Base-by-base conservation (phyloP, 768 basidiomycete genomes). In the Chalciporus pseudorubinellus region DNA sequence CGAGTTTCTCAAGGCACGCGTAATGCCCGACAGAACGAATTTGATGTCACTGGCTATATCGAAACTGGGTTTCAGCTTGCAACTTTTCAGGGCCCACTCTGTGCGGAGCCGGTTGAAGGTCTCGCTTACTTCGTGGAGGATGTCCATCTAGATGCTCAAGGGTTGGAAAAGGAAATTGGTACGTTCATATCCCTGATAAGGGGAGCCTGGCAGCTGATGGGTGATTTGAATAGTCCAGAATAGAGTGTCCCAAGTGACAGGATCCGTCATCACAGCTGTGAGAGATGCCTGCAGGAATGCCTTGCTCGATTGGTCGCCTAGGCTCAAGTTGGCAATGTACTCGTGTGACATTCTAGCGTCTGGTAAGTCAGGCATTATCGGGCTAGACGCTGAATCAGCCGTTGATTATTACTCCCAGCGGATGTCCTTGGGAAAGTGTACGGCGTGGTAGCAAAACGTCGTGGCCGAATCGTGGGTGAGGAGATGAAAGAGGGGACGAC, bases 401-500 rank as follows among this genome's bases (percentile, higher is more conserved):
- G 41, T 46, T 19, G 22, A 28, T 18, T 24, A 36, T 51, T 45
- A 20, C 36, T 41, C 44, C 45, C 61, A 95, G 95, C 92, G 64
- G 97, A 99, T 56, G 97, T 98, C 0, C 78, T 99, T 45, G 97
- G 97, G 3, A 98, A 95, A 67, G 94, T 98, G 1, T 98, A 98
- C 61, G 95, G 84, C 9, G 97, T 98, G 18, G 90, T 98, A 4
- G 86, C 95, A 0, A 85, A 86, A 67, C 83, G 95, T 56, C 83
- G 92, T 45, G 97, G 97, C 2, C 78, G 89, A 42, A 95, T 99
- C 53, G 81, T 98, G 4, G 89, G 94, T 13, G 97, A 98, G 64
- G 97, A 98, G 68, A 95, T 98, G 94, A 98, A 94, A 66, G 95
- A 98, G 66, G 94, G 97, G 0, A 97, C 94, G 0, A 79, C 88